phyloP scores from a whole-genome alignment of 768 basidiomycete genomes.

The Fibroporia radiculosa region DNA sequence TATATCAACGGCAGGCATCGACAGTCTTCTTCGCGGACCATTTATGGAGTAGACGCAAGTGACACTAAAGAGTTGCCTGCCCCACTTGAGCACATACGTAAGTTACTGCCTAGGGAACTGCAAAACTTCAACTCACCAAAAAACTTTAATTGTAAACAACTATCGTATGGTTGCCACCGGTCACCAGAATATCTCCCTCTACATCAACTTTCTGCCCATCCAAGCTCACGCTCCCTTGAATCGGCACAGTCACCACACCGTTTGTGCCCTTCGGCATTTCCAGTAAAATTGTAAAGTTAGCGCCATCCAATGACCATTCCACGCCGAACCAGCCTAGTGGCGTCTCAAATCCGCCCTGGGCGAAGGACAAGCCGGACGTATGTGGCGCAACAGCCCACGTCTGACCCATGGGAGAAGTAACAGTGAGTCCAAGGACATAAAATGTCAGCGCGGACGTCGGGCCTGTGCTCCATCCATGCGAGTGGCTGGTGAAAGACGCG shows the following conservation, averaged over 20 bases:
- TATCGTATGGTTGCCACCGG: slow-evolving; percentile 2
- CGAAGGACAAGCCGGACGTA: slow-evolving; percentile 30
- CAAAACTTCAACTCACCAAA: no score
- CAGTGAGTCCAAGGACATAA: slow-evolving; percentile 45
- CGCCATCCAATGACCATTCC: slow-evolving; percentile 28
- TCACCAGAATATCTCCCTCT: background rate
- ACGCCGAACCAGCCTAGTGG: slow-evolving; percentile 44
- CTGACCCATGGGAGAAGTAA: slow-evolving; percentile 38
- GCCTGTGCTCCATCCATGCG: slow-evolving; percentile 54
- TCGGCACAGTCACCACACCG: slow-evolving; percentile 10
- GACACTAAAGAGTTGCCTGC: no score
- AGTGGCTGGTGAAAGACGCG: slow-evolving; percentile 49
- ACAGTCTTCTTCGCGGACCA: no score
- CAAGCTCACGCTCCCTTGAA: slow-evolving; percentile 6
- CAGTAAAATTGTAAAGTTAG: slow-evolving; percentile 8
- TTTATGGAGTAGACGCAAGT: no score
- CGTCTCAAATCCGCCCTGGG: slow-evolving; percentile 48
- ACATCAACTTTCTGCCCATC: slow-evolving; percentile 1
- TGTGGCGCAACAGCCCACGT: slow-evolving; percentile 45
- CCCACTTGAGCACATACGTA: no score
- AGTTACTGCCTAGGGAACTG: no score
- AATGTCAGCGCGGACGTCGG: slow-evolving; percentile 51
- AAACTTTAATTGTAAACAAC: background rate
- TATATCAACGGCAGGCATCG: no score
- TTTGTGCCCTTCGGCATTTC: slow-evolving; percentile 12